A percentile compares a stretch with the other conserved stretches of the same genome.
These are phyloP conservation scores for Elaeagnus macrophylla DNA, from an alignment of 306 rosid species.

Conservation along the genomic window DNA sequence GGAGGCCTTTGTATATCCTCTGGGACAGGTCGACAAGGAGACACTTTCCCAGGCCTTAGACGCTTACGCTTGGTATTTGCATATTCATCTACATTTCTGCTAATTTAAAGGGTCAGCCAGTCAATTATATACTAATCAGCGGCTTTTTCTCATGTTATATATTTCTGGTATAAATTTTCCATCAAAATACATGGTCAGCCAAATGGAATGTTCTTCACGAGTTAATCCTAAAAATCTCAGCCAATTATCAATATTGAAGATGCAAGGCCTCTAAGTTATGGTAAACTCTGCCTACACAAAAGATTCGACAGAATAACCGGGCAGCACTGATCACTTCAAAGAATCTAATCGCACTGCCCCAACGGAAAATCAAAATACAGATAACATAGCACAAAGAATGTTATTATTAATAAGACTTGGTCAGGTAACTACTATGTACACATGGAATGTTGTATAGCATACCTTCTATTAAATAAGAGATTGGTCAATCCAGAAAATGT, in stretches of 20 bases:
- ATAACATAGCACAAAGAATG: neutral
- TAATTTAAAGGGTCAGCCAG: slow-evolving; percentile 12
- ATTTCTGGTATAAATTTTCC: neutral
- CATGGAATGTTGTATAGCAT: neutral
- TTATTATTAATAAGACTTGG: too few relatives aligned
- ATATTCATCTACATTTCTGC: slow-evolving; percentile 52
- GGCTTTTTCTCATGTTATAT: neutral
- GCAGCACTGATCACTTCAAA: too few relatives aligned
- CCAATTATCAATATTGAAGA: neutral
- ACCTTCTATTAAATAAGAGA: slow-evolving; percentile 75
- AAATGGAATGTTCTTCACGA: neutral
- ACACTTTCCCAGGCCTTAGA: slow-evolving; percentile 70
- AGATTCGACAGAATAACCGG: too few relatives aligned
- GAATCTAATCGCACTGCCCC: neutral
- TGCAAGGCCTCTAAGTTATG: neutral
- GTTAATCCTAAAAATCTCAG: slow-evolving; percentile 5
- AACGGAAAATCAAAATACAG: neutral
- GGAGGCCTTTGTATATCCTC: slow-evolving; percentile 59
- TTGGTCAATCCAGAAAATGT: slow-evolving; percentile 60
- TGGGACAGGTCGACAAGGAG: slow-evolving; percentile 70
- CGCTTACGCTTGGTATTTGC: slow-evolving; percentile 46
- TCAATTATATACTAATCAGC: slow-evolving; percentile 13
- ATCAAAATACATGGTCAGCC: neutral
- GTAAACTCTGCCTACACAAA: too few relatives aligned
- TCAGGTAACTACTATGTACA: neutral